Base-by-base conservation (phyloP, 2,329 filamentous ascomycete genomes). In the Arachnopeziza araneosa region DNA sequence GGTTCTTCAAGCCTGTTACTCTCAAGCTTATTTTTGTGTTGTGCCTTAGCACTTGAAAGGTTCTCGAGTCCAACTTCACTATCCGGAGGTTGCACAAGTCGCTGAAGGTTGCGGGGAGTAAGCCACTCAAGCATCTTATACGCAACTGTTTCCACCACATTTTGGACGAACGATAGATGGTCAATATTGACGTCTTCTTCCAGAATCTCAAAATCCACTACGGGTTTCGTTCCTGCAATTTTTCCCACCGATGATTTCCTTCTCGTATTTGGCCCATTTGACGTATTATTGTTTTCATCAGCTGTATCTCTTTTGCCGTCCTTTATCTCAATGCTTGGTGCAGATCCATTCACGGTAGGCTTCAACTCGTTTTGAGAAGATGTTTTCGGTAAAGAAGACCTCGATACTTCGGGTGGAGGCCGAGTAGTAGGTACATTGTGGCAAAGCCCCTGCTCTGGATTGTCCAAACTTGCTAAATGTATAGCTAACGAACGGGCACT, bases 401-500 rank as follows among this genome's bases (percentile, higher is more conserved):
- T 55, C 32, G 2, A 21, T 17, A 44, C 17, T 22, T 62, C 63
- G 12, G 60, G 44, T 12, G 26, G 12, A 24, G 65, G 61, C 26
- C 55, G 56, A 14, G 59, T 60, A 3, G 61, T 61, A 14, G 61
- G 63, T 53, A 63, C 59, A 59, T 72, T 61, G 44, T 77, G 78
- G 68, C 91, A 96, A 0, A 96, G 77, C 2, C 83, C 84, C 60
- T 77, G 79, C 63, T 90, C 86, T 0, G 91, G 85, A 65, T 95
- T 85, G 67, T 93, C 89, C 70, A 91, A 86, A 68, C 88, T 90
- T 10, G 91, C 90, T 55, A 96, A 80, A 69, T 90, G 90, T 59
- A 90, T 83, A 14, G 92, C 92, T 32, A 96, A 76, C 1, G 89
- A 90, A 68, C 91, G 84, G 9, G 92, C 91, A 69, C 91, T 96